Evolutionary conservation across 441 rosid species (phyloP).

Genomic region (Mallotus japonicus): DNA sequence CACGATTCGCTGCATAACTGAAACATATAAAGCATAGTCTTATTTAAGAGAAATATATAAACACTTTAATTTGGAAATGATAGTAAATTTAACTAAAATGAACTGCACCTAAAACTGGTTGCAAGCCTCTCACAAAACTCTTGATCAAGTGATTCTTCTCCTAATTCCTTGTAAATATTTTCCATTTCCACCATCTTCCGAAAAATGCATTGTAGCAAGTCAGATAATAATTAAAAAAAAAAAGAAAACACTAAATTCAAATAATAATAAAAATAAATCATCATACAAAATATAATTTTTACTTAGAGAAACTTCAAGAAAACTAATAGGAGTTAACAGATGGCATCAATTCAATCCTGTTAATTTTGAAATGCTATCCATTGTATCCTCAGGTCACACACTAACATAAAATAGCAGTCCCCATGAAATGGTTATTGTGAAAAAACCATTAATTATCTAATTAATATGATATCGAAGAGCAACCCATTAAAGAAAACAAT

Average conservation of each 20-base stretch:
- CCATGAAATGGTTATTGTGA: not conserved
- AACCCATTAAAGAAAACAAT: not conserved
- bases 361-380: not conserved
- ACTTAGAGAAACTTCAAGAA: too few species aligned
- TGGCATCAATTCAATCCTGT: not conserved
- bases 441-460: not conserved
- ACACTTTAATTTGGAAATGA: not conserved
- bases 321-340: not conserved
- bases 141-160: constrained; percentile 46
- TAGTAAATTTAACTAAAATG: constrained; percentile 6
- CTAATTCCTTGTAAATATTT: constrained; percentile 57
- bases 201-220: not conserved
- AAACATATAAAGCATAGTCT: constrained; percentile 19
- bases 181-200: constrained; percentile 72
- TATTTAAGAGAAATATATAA: not conserved
- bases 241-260: not conserved
- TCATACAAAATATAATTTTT: too few species aligned
- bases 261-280: too few species aligned
- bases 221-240: not conserved
- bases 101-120: constrained; percentile 54
- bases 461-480: not conserved
- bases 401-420: not conserved
- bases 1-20: constrained; percentile 53
- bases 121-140: constrained; percentile 71
- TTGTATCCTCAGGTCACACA: not conserved